Percentiles rank a stretch among this genome's conserved stretches.
phyloP scores from a whole-genome alignment of 2,329 filamentous ascomycete species.

The Leptoxyphium fumago region DNA sequence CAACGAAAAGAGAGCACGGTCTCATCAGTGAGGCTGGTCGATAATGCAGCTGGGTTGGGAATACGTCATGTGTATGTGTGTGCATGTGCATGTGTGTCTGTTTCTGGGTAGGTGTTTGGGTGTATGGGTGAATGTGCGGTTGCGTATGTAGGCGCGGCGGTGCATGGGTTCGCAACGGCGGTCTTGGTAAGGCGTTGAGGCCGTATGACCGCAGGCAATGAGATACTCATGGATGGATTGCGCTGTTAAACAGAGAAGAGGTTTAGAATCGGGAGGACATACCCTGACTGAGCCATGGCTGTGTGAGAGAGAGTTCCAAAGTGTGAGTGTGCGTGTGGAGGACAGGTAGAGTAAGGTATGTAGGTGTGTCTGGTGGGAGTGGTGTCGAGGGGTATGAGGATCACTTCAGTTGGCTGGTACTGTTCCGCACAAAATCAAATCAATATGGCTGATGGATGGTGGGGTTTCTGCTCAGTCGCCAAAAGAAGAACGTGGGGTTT shows the following conservation, averaged over 20 bases:
- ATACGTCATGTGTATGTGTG: too few relatives aligned
- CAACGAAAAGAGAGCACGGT: slow-evolving; percentile 1
- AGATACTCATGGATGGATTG: too few relatives aligned
- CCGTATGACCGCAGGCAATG: too few relatives aligned
- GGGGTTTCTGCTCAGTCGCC: not conserved
- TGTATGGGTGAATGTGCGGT: too few relatives aligned
- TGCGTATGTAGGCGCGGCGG: too few relatives aligned
- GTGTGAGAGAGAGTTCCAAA: not conserved
- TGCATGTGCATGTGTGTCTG: too few relatives aligned
- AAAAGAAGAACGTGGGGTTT: not conserved
- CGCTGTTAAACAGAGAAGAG: too few relatives aligned
- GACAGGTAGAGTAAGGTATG: not conserved
- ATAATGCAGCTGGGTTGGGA: too few relatives aligned
- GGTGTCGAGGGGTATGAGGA: not conserved
- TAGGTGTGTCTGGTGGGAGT: not conserved
- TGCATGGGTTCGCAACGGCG: too few relatives aligned
- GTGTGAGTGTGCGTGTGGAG: not conserved
- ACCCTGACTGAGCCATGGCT: not conserved
- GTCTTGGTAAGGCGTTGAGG: too few relatives aligned
- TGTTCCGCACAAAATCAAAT: not conserved
- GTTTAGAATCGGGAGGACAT: not conserved
- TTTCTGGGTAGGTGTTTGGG: too few relatives aligned
- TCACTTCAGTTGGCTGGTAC: not conserved
- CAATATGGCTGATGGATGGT: not conserved
- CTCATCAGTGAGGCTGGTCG: too few relatives aligned